These are phyloP conservation scores for Fusarium albosuccineum DNA, from an alignment of 2,329 filamentous ascomycete species.

Conservation along the genomic window DNA sequence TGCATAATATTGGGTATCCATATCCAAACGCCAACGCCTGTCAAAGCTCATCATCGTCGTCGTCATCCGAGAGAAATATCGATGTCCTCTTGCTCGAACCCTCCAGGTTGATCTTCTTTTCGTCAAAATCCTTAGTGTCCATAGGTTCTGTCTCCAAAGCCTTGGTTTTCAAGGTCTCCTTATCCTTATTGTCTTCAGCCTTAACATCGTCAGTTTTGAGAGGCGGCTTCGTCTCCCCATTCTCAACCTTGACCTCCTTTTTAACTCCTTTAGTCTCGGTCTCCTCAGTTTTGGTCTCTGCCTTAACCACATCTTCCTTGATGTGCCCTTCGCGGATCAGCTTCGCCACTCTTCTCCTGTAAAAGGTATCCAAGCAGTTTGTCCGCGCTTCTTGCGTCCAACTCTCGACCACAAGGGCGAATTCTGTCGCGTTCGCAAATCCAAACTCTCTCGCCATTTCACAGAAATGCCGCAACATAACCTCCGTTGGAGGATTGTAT, in stretches of 20 bases:
- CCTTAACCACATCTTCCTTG: slow-evolving; percentile 43
- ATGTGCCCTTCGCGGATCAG: slow-evolving; percentile 51
- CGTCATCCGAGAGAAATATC: slow-evolving; percentile 56
- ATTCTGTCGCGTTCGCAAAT: slow-evolving; percentile 81
- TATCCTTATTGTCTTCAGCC: slow-evolving; percentile 18
- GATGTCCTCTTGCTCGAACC: slow-evolving; percentile 47
- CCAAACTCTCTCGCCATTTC: slow-evolving; percentile 87
- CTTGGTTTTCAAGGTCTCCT: slow-evolving; percentile 5
- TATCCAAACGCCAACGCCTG: slow-evolving; percentile 17
- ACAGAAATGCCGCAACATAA: slow-evolving; percentile 87
- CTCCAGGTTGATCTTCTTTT: slow-evolving; percentile 38
- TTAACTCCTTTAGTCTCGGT: slow-evolving; percentile 30
- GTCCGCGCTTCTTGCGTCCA: slow-evolving; percentile 89
- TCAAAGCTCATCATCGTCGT: slow-evolving; percentile 56
- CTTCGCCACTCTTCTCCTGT: slow-evolving; percentile 72
- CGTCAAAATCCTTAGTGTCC: slow-evolving; percentile 10
- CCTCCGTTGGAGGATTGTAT: slow-evolving; percentile 80
- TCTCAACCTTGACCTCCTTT: slow-evolving; percentile 35
- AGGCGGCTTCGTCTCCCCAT: slow-evolving; percentile 5
- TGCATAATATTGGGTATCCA: slow-evolving; percentile 44
- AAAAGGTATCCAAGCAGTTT: slow-evolving; percentile 84
- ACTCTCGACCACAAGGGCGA: slow-evolving; percentile 89
- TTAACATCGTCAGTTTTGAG: slow-evolving; percentile 30
- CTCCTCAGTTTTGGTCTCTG: slow-evolving; percentile 22
- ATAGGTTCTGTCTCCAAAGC: slow-evolving; percentile 13